Conservation (phyloP, 139 green algal genomes). For the Asterochloris sp. region DNA sequence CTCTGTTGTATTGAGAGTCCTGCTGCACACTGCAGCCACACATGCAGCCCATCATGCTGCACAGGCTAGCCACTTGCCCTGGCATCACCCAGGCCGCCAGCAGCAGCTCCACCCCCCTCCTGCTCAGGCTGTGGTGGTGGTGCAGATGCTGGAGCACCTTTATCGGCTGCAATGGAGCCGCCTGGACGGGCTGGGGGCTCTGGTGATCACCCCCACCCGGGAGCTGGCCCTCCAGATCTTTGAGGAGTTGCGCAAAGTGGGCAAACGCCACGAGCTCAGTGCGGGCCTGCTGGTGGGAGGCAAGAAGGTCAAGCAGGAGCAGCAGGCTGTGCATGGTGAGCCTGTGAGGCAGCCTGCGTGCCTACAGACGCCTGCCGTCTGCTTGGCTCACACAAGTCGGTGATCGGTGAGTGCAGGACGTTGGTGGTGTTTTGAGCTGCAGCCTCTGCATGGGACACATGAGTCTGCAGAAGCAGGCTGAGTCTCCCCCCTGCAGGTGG, state of each 20-base stretch:
- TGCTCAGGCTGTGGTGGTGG: no score
- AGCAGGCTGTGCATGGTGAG: slow-evolving; percentile 47
- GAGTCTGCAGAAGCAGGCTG: no score
- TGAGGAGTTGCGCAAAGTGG: slow-evolving; percentile 78
- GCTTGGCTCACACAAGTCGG: neutral
- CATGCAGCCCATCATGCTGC: neutral
- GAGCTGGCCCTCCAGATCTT: slow-evolving; percentile 98
- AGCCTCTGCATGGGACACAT: no score
- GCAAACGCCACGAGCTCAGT: slow-evolving; percentile 72
- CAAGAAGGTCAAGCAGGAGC: slow-evolving; percentile 85
- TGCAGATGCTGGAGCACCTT: slow-evolving; percentile 85
- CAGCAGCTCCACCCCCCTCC: no score
- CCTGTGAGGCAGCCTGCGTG: neutral
- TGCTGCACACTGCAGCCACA: no score
- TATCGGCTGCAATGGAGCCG: slow-evolving; percentile 77
- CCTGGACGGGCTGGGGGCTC: slow-evolving; percentile 87
- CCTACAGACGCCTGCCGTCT: neutral
- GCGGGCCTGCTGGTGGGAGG: slow-evolving; percentile 95
- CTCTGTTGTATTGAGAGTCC: no score
- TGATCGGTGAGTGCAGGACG: neutral
- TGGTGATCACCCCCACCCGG: slow-evolving; percentile 92
- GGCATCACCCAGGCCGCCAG: no score
- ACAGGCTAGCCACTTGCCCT: no score
- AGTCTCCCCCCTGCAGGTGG: no score
- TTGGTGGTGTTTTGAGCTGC: neutral